These are phyloP conservation scores for Hypomontagnella monticulosa DNA, from an alignment of 495 filamentous ascomycete genomes.

Conservation along the genomic window DNA sequence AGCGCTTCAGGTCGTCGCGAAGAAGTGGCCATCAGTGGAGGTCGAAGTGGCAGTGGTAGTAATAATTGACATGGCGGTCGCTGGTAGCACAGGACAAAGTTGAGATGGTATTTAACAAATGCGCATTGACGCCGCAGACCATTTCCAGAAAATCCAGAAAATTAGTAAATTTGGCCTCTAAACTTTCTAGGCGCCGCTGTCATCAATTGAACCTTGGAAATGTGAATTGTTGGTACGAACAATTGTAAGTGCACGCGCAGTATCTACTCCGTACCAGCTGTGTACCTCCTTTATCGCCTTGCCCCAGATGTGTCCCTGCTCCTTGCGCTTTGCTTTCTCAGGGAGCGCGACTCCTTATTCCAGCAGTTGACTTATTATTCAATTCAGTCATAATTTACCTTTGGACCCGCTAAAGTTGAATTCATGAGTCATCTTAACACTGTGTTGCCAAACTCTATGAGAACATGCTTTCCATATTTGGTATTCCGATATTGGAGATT, in stretches of 20 bases:
- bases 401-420: background rate
- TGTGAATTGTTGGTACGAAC: slow-evolving; percentile 9
- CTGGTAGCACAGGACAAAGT: slow-evolving; percentile 43
- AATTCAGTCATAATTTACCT: no score
- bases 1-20: slow-evolving; percentile 52
- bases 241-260: slow-evolving; percentile 13
- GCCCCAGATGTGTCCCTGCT: no score
- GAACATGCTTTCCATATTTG: background rate
- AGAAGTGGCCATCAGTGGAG: slow-evolving; percentile 48
- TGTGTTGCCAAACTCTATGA: slow-evolving; percentile 12
- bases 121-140: slow-evolving; percentile 27
- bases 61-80: slow-evolving; percentile 36
- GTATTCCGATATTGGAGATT: no score
- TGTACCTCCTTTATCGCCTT: background rate
- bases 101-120: slow-evolving; percentile 29
- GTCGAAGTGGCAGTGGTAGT: slow-evolving; percentile 38
- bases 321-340: background rate
- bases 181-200: slow-evolving; percentile 28
- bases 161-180: background rate
- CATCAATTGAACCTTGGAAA: slow-evolving; percentile 36
- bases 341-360: background rate
- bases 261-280: slow-evolving; percentile 7
- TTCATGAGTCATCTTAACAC: slow-evolving; percentile 16
- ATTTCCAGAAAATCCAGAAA: slow-evolving; percentile 2
- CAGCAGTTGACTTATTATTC: background rate